Evolutionary conservation across 73 alveolate genomes (phyloP), one percentile per base, ranked within the genome.

Genomic region (Paramecium sonneborni): DNA sequence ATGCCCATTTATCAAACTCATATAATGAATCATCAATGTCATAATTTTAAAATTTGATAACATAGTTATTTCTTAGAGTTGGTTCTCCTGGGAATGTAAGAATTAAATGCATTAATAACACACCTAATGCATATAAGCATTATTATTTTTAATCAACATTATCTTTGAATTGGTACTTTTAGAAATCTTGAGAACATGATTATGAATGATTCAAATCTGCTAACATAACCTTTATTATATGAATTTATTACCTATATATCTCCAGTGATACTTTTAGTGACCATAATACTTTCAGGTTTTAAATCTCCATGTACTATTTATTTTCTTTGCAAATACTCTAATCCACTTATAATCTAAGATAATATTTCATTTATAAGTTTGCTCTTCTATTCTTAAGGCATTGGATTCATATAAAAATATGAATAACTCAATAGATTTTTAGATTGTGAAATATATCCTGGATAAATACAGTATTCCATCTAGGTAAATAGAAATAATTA

Each of bases 381-480:
- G 39, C 18, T 62, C 10, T 62, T 62, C n/a, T 62, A 14, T 26
- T 62, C 32, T 12, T 18, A n/a, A 23, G 84, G 84, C 43, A 23
- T 62, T 15, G 84, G 84, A 62, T 62, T 62, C 84, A 62, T 62
- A 26, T 62, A 62, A 23, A 62, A 62, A 62, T 62, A 62, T 3
- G 84, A 62, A 62, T 62, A 62, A 62, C 84, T 62, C n/a, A 62
- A 26, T 6, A 62, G 26, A 62, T 62, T 62, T 23, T 62, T 62
- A 62, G 84, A 15, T 12, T 62, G 10, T 62, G 84, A 62, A 23
- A 20, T 62, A 3, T 18, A 26, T 2, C 84, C 84, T 18, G 84
- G 84, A 62, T 62, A 62, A 26, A 26, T 62, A 62, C 84, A 62
- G 10, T 62, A 62, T 62, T 62, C 84, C 3, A 18, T 10, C 26